Evolutionary conservation across 306 rosid species (phyloP), one percentile per base, ranked within the genome.

Genomic region (Fagus sylvatica): DNA sequence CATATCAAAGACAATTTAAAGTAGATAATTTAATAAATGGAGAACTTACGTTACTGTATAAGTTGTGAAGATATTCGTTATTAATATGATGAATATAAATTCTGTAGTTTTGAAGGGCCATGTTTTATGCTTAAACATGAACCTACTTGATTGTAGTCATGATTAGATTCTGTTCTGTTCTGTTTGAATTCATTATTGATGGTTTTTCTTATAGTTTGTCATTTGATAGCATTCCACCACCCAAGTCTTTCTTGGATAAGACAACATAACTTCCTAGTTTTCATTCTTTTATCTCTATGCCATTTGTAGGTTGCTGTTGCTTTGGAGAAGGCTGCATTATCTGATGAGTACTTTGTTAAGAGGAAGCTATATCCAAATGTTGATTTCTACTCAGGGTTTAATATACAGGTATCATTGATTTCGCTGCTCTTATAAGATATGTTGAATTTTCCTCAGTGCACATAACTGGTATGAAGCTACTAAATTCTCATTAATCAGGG

Each of bases 291-390:
- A 30, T 19, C 32, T 53, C 53, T 16, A 42, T 78, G 66, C 53
- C 69, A 15, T 79, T 65, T 83, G 78, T 84, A 91, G 98, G 90
- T 91, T 74, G 97, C 97, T 43, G 88, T 91, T 87, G 93, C 98
- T 73, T 77, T 93, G 84, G 98, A 91, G 85, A 93, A 90, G 78
- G 85, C 93, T 69, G 98, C 98, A 9, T 90, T 91, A 34, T 88
- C 97, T 64, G 96, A 93, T 42, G 97, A 91, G 74, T 93, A 83
- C 80, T 93, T 93, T 83, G 87, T 87, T 57, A 90, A 93, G 87
- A 91, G 98, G 85, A 93, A 80, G 91, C 87, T 93, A 36, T 93
- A 93, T 85, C 97, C 98, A 73, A 93, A 93, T 61, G 97, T 93
- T 76, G 98, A 93, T 82, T 93, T 93, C 87, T 93, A 93, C 90